Evolutionary conservation across 345 rosid genomes (phyloP), one percentile per base, ranked within the genome.

Genomic region (Aurinia saxatilis): DNA sequence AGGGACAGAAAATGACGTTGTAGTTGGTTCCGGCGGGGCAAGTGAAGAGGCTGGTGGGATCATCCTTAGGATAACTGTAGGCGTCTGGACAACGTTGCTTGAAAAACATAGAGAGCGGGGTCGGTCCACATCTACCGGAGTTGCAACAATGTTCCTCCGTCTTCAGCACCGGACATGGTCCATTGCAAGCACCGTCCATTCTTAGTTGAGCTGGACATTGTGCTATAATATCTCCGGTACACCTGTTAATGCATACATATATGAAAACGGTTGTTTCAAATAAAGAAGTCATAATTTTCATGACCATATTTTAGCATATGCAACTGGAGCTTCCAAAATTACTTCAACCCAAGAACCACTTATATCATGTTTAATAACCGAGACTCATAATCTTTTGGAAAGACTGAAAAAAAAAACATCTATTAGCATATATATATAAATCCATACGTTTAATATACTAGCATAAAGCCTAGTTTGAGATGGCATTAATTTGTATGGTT

Each of bases 1-100:
- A 69, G 0, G 68, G 73, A 44, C 73, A 69, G 56, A 69, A 69
- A 35, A 69, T 69, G 33, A 69, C 73, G 15, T 62, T 69, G 42
- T 69, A 69, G 57, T 69, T 47, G 36, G 63, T 69, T 35, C 73
- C 73, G 2, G 49, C 1, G 0, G 48, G 56, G 50, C 73, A 69
- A 52, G 73, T 53, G 49, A 70, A 70, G n/a, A 29, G 35, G 27
- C 78, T 77, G 34, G 75, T 65, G 8, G 52, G 61, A 34, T 75
- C 82, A 66, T 82, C 86, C 23, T 79, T 77, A 8, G 82, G 86
- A 11, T 77, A 82, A 65, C 79, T 78, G 45, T 79, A 79, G n/a
- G 74, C 82, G 41, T 79, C 82, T 2, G 87, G 87, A 56, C 87
- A 79, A 44, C 79, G 73, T 0, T 72, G 61, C 60, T 82, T 75